Conservation (phyloP, 257 asterid species). For the Scutellaria barbata region DNA sequence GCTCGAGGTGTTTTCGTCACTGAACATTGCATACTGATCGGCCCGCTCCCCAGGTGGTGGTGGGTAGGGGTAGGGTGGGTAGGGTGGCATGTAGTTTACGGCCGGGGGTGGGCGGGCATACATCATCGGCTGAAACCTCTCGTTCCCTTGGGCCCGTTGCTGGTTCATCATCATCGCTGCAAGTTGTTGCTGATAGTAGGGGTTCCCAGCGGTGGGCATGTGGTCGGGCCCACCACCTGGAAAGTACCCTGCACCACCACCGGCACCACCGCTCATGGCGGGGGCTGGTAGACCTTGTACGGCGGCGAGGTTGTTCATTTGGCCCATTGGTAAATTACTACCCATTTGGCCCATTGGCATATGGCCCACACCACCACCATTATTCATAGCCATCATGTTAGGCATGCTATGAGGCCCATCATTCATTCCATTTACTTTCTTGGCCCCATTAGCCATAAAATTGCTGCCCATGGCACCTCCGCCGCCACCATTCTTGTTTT, state of each 20-base stretch:
- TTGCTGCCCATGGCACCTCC: slow-evolving; percentile 45
- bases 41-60: slow-evolving; percentile 65
- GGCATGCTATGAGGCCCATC: slow-evolving; percentile 88
- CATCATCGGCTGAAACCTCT: slow-evolving; percentile 97
- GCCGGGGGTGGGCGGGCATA: slow-evolving; percentile 94
- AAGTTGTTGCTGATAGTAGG: slow-evolving; percentile 70
- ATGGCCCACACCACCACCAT: slow-evolving; percentile 43
- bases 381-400: slow-evolving; percentile 78
- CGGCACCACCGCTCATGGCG: slow-evolving; percentile 49
- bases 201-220: slow-evolving; percentile 55
- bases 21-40: slow-evolving; percentile 61
- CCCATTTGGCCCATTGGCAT: slow-evolving; percentile 58
- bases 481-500: slow-evolving; percentile 44
- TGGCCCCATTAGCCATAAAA: slow-evolving; percentile 62
- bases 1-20: slow-evolving; percentile 71
- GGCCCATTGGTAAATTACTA: slow-evolving; percentile 61
- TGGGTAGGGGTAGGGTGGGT: slow-evolving; percentile 56
- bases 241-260: slow-evolving; percentile 51
- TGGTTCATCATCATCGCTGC: slow-evolving; percentile 96
- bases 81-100: slow-evolving; percentile 78
- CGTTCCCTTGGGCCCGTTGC: slow-evolving; percentile 87
- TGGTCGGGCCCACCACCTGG: slow-evolving; percentile 60
- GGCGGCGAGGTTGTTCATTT: slow-evolving; percentile 59
- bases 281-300: slow-evolving; percentile 84
- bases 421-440: slow-evolving; percentile 65